Base-by-base conservation (phyloP, 2,329 filamentous ascomycete species). In the Xylariaceae sp. region DNA sequence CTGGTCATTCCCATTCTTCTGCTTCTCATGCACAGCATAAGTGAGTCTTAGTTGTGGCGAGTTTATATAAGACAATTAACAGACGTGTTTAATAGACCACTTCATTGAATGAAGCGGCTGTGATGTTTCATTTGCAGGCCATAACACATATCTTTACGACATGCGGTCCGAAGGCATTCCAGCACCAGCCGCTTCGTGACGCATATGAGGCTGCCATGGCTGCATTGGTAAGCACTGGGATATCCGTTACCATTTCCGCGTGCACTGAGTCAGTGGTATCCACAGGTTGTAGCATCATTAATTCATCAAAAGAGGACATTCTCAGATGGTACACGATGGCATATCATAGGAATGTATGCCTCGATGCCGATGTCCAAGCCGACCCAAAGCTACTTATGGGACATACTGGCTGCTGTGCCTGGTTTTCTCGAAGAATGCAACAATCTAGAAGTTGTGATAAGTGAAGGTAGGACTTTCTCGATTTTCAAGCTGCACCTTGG, bases 181-280 rank as follows among this genome's bases (percentile, higher is more conserved):
- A 47, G 39, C 39, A 39, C 27, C 48, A 50, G 30, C 44, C 44
- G 33, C 22, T 46, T 18, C 42, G 44, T n/a, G 39, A 50, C 27
- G 48, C 44, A 7, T 41, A 39, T 10, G 48, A 50, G 40, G 44
- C 48, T n/a, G 44, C 48, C 27, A 36, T 32, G 33, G 48, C 44
- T 15, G 43, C 44, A 22, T 31, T 46, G 31, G 48, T 43, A 27
- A 19, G 47, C 22, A 15, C 11, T 31, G 12, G 27, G n/a, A n/a
- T 6, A 12, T 31, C 2, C 9, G 1, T 40, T 10, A 38, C 32
- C 40, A 39, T 32, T 7, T 9, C 15, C 22, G 17, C 7, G 22
- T 17, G 12, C 42, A 10, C 38, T 42, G n/a, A 44, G 2, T 32
- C 11, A 6, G 22, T 27, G 22, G 22, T 27, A 4, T 5, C 22